These are phyloP conservation scores for Hypoxylon rickii DNA, from an alignment of 495 filamentous ascomycete genomes.

Conservation along the genomic window DNA sequence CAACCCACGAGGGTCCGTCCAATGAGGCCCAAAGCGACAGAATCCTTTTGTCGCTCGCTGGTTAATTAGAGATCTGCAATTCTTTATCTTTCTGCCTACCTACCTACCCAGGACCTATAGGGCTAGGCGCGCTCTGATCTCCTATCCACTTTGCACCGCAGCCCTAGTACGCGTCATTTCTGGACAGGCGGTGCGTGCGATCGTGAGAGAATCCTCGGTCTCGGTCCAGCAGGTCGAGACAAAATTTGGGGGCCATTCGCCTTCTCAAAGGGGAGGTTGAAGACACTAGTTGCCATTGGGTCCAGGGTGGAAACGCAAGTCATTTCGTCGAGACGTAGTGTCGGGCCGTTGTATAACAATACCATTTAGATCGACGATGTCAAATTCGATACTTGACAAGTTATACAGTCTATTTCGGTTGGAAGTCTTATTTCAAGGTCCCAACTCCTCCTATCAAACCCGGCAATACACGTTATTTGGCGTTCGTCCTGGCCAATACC, in stretches of 20 bases:
- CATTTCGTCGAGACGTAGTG: no score
- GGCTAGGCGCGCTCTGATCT: slow-evolving; percentile 7
- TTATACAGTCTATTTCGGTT: no score
- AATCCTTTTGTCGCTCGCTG: slow-evolving; percentile 6
- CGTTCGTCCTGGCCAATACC: no score
- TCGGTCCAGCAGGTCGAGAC: slow-evolving; percentile 25
- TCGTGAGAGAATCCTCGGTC: slow-evolving; percentile 1
- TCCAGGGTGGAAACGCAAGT: slow-evolving; percentile 1
- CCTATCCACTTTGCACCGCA: background rate
- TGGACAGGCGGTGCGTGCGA: slow-evolving; percentile 7
- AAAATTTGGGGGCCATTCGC: slow-evolving; percentile 23
- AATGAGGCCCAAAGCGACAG: slow-evolving; percentile 22
- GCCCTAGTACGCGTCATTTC: slow-evolving; percentile 1
- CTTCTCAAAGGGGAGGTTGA: slow-evolving; percentile 3
- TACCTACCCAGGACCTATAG: no score
- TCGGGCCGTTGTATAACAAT: background rate
- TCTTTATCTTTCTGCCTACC: slow-evolving; percentile 5
- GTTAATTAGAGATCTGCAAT: slow-evolving; percentile 20
- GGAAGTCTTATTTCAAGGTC: no score
- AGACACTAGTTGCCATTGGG: slow-evolving; percentile 13
- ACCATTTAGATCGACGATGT: no score
- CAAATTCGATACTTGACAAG: no score
- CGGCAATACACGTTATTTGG: no score
- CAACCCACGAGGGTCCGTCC: slow-evolving; percentile 1
- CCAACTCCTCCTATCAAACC: no score